phyloP scores from a whole-genome alignment of 2,329 filamentous ascomycete species.

The Aspergillus sp. region DNA sequence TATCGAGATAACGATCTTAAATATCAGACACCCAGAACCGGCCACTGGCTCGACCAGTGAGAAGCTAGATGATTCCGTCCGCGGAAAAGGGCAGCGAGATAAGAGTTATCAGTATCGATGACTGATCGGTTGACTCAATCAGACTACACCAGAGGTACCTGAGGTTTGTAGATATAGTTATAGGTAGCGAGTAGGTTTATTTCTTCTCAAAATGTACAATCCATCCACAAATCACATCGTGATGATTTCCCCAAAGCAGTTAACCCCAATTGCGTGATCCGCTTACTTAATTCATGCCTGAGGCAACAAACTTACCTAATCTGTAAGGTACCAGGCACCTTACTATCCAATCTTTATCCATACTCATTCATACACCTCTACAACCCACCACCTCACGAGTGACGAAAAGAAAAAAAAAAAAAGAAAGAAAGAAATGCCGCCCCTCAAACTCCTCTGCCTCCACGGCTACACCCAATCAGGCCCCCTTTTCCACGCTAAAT shows the following conservation, averaged over 20 bases:
- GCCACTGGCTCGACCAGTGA: conserved; percentile 8
- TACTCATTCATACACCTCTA: not conserved
- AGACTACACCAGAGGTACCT: too few relatives aligned
- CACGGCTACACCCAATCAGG: conserved; percentile 93
- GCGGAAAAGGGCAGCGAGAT: not conserved
- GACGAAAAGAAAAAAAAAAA: not conserved
- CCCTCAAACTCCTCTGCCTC: conserved; percentile 70
- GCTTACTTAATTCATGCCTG: conserved; percentile 10
- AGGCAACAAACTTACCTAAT: not conserved
- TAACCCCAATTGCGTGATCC: conserved; percentile 32
- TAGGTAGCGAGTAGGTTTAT: too few relatives aligned
- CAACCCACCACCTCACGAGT: not conserved
- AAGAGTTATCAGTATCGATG: not conserved
- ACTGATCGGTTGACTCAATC: not conserved
- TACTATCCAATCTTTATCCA: not conserved
- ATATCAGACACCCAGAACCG: conserved; percentile 7
- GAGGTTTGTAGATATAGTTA: too few relatives aligned
- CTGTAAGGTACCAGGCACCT: conserved; percentile 6
- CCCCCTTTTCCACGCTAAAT: conserved; percentile 80
- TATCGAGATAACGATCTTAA: not conserved
- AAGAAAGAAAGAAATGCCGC: conserved; percentile 12
- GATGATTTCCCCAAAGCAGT: conserved; percentile 20
- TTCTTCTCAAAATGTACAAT: too few relatives aligned
- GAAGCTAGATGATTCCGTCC: not conserved
- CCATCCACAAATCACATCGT: too few relatives aligned